These are phyloP conservation scores for Xerocomellus chrysenteron DNA, from an alignment of 768 basidiomycete species.

Conservation along the genomic window DNA sequence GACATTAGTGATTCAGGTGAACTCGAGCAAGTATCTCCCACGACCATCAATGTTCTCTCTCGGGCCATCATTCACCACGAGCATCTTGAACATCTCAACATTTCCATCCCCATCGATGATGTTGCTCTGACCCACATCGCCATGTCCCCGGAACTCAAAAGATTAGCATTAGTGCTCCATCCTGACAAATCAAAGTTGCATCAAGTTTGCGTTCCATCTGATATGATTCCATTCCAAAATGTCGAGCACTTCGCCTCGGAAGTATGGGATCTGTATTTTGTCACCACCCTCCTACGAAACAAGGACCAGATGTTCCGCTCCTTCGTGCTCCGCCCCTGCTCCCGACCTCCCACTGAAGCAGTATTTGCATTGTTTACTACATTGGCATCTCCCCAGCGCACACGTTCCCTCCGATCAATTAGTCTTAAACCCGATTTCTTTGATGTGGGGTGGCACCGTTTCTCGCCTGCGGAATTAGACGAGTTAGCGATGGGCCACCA, in stretches of 20 bases:
- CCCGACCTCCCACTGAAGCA: not conserved
- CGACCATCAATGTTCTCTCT: not conserved
- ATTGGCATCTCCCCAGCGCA: not conserved
- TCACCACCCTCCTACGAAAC: not conserved
- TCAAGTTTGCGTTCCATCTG: not conserved
- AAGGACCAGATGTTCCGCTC: not conserved
- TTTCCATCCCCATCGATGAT: not conserved
- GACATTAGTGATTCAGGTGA: not conserved
- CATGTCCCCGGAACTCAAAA: not conserved
- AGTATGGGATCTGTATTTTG: not conserved
- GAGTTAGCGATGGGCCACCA: not conserved
- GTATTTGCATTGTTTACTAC: not conserved
- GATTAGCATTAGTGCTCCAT: not conserved
- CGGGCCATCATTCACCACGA: not conserved
- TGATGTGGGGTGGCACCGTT: too few relatives aligned
- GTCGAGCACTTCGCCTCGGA: not conserved
- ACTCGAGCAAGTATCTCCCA: not conserved
- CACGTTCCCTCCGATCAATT: not conserved
- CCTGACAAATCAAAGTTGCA: not conserved
- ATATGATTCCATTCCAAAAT: not conserved
- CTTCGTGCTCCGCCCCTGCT: not conserved
- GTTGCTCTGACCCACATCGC: not conserved
- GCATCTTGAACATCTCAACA: not conserved
- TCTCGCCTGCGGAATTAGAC: not conserved
- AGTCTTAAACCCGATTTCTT: not conserved